Percentiles rank a stretch among this genome's conserved stretches.
Conservation (phyloP, 176 grass and related monocot species). For the Lolium multiflorum region DNA sequence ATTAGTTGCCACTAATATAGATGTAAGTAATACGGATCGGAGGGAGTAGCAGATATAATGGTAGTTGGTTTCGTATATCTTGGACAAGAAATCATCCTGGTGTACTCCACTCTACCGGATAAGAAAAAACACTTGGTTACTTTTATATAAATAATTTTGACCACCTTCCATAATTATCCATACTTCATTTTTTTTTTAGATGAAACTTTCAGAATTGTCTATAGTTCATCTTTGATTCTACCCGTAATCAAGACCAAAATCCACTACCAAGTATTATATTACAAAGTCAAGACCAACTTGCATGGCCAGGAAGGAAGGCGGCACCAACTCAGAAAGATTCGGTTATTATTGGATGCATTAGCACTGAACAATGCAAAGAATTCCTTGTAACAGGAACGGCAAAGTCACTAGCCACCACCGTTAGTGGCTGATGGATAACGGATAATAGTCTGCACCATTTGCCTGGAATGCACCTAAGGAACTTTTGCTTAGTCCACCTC, state of each 20-base stretch:
- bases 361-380: conserved; percentile 32
- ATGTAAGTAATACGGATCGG: too few relatives aligned
- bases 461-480: conserved; percentile 46
- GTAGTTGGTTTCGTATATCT: too few relatives aligned
- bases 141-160: too few relatives aligned
- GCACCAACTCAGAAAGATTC: conserved; percentile 37
- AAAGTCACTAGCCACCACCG: conserved; percentile 39
- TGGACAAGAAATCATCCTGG: too few relatives aligned
- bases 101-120: too few relatives aligned
- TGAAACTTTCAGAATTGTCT: not conserved
- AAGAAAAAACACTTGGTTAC: too few relatives aligned
- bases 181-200: not conserved
- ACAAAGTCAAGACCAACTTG: conserved; percentile 37
- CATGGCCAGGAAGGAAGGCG: not conserved
- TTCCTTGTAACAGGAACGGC: conserved; percentile 32
- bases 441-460: conserved; percentile 31
- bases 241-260: conserved; percentile 1
- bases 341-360: conserved; percentile 37
- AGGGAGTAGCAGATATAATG: too few relatives aligned
- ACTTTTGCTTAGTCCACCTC: conserved; percentile 38
- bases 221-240: not conserved
- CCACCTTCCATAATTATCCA: not conserved
- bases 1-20: too few relatives aligned
- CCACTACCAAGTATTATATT: conserved; percentile 22
- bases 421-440: conserved; percentile 42